A percentile compares a stretch with the other conserved stretches of the same genome.
These are phyloP conservation scores for Coemansia sp. DNA, from an alignment of 192 early-diverging fungal genomes.

Conservation along the genomic window DNA sequence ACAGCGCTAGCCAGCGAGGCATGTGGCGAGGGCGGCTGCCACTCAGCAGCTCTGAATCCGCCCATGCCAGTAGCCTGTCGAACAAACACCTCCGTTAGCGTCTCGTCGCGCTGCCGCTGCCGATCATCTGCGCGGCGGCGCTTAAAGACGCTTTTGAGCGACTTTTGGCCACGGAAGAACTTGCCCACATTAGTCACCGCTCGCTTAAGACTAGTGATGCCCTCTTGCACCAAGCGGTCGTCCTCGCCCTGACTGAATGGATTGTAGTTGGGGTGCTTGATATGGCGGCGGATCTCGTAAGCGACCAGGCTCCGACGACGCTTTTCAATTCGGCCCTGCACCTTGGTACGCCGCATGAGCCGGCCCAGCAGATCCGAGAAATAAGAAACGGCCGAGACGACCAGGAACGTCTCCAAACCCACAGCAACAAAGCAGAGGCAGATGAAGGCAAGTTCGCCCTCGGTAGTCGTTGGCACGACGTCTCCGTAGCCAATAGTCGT, in stretches of 20 bases:
- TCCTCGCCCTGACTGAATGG: slow-evolving; percentile 46
- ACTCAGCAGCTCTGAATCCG: slow-evolving; percentile 32
- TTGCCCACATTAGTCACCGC: slow-evolving; percentile 16
- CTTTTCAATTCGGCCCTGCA: slow-evolving; percentile 45
- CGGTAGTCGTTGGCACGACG: slow-evolving; percentile 34
- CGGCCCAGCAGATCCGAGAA: slow-evolving; percentile 39
- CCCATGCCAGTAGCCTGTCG: slow-evolving; percentile 48
- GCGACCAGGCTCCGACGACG: slow-evolving; percentile 42
- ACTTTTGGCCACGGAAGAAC: slow-evolving; percentile 19
- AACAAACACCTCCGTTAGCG: slow-evolving; percentile 45
- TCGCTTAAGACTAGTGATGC: slow-evolving; percentile 29
- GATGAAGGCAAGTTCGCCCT: slow-evolving; percentile 52
- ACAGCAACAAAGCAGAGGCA: slow-evolving; percentile 54
- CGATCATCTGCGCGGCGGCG: slow-evolving; percentile 19
- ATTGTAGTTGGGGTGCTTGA: slow-evolving; percentile 57
- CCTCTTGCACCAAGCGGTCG: slow-evolving; percentile 30
- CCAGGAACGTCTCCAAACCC: slow-evolving; percentile 53
- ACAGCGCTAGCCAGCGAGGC: slow-evolving; percentile 1
- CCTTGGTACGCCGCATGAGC: slow-evolving; percentile 36
- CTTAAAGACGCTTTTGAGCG: slow-evolving; percentile 12
- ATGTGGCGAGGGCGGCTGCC: slow-evolving; percentile 45
- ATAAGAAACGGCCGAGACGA: slow-evolving; percentile 46
- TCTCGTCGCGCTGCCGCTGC: slow-evolving; percentile 31
- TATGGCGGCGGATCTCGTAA: slow-evolving; percentile 56
- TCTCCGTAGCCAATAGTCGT: slow-evolving; percentile 60